Evolutionary conservation across 305 asterid species (phyloP).

Genomic region (Fraxinus nigra): DNA sequence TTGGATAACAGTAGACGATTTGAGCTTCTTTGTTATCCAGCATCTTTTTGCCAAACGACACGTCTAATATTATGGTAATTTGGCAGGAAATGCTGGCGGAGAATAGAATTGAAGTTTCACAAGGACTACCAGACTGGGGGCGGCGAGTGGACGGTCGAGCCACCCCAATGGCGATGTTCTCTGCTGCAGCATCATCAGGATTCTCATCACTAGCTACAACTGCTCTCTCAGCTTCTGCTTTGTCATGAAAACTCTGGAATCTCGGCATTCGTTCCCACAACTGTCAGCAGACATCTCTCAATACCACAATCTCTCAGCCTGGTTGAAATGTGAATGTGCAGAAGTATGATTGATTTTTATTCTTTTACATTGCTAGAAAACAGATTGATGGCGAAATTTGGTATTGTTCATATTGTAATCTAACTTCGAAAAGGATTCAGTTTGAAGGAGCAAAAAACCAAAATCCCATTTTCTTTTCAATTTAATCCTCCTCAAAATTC

Average conservation of each 20-base stretch:
- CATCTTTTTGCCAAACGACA: neutral
- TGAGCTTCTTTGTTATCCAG: neutral
- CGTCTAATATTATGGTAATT: neutral
- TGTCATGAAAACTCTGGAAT: constrained; percentile 20
- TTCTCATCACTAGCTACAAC: constrained; percentile 58
- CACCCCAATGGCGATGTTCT: constrained; percentile 39
- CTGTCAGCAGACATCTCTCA: constrained; percentile 24
- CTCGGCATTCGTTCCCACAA: constrained; percentile 8
- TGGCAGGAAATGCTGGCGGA: constrained; percentile 39
- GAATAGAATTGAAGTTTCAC: constrained; percentile 20
- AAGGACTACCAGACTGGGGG: constrained; percentile 42
- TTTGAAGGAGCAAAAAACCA: neutral
- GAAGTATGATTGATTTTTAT: neutral
- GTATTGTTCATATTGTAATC: neutral
- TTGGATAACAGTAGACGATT: neutral
- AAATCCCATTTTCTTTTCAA: neutral
- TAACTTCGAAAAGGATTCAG: neutral
- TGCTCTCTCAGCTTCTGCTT: constrained; percentile 23
- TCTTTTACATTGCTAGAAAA: neutral
- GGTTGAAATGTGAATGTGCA: neutral
- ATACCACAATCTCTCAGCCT: constrained; percentile 7
- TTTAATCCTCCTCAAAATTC: neutral
- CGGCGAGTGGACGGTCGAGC: constrained; percentile 37
- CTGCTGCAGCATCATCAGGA: constrained; percentile 98
- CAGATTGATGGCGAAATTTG: neutral